Base-by-base conservation (phyloP, 2,329 filamentous ascomycete species). In the Lanzia echinophila region DNA sequence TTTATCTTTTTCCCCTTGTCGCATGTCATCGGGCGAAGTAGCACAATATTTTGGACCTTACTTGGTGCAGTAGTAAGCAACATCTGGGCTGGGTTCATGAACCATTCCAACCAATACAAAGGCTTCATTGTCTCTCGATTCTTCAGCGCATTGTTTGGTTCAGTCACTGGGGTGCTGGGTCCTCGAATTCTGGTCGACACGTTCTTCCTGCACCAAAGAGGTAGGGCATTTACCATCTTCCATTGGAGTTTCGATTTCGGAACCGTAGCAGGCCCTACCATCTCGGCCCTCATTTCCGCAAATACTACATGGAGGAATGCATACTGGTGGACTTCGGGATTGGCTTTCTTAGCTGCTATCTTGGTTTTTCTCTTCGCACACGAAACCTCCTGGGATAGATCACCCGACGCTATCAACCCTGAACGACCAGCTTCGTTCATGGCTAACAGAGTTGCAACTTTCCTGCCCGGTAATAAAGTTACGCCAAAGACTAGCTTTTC, bases 261-360 rank as follows among this genome's bases (percentile, higher is more conserved):
- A 3, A 69, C 68, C 28, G 53, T 58, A 1, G 67, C 63, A 2
- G 69, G 69, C 5, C 68, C 69, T 2, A 73, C 71, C 0, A 67
- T 74, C 22, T 70, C 68, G 0, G 72, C 70, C 1, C 73, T 73
- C 46, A 68, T 74, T 41, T 68, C 69, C 1, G 65, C 67, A 0
- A 61, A 65, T 10, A 59, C 55, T 0, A 66, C 67, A 17, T 74
- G 71, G 65, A 66, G 68, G 1, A 58, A 70, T 2, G 67, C 71
- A 47, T 75, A 71, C 58, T 75, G 72, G 72, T 75, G 72, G 70
- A 70, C 68, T 1, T 65, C 73, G n/a, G 70, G 65, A 3, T 55
- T 72, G 1, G 59, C 69, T 2, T 69, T 65, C 0, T 62, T 68
- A 33, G 62, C 69, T 1, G 60, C 68, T 17, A 58, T 74, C 3